phyloP scores from a whole-genome alignment of 768 basidiomycete species.

The Pleurotus ostreatus region DNA sequence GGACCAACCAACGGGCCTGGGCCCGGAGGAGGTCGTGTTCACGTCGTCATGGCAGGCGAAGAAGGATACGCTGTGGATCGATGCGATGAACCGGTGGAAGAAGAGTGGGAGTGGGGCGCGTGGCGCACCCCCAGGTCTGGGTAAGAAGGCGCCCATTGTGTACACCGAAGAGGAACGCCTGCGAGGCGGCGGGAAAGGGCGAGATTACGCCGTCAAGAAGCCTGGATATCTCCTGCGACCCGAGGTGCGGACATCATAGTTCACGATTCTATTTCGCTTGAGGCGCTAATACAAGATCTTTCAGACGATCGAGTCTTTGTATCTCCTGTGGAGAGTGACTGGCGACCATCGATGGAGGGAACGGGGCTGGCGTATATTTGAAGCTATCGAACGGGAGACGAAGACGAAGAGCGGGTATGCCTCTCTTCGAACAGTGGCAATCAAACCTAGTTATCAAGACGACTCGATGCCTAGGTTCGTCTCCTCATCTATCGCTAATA shows the following conservation, averaged over 20 bases:
- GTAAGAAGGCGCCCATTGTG: constrained; percentile 36
- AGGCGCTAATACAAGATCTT: neutral
- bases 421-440: constrained; percentile 39
- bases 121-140: constrained; percentile 52
- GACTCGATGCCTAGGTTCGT: constrained; percentile 76
- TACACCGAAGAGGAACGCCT: constrained; percentile 24
- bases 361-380: constrained; percentile 67
- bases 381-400: constrained; percentile 58
- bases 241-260: constrained; percentile 40
- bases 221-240: constrained; percentile 59
- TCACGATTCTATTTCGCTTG: constrained; percentile 14
- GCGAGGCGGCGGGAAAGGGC: constrained; percentile 21
- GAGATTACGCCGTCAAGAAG: constrained; percentile 55
- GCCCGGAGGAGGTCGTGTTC: constrained; percentile 56
- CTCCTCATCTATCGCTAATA: neutral
- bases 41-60: constrained; percentile 23
- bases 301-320: constrained; percentile 72
- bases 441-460: constrained; percentile 27
- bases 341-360: constrained; percentile 66
- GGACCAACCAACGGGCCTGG: constrained; percentile 65
- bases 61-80: constrained; percentile 34
- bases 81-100: constrained; percentile 47
- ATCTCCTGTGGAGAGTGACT: constrained; percentile 69
- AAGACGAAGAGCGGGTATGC: constrained; percentile 61
- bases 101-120: constrained; percentile 40